Base-by-base conservation (phyloP, 768 basidiomycete genomes). In the Boletus rex-veris region DNA sequence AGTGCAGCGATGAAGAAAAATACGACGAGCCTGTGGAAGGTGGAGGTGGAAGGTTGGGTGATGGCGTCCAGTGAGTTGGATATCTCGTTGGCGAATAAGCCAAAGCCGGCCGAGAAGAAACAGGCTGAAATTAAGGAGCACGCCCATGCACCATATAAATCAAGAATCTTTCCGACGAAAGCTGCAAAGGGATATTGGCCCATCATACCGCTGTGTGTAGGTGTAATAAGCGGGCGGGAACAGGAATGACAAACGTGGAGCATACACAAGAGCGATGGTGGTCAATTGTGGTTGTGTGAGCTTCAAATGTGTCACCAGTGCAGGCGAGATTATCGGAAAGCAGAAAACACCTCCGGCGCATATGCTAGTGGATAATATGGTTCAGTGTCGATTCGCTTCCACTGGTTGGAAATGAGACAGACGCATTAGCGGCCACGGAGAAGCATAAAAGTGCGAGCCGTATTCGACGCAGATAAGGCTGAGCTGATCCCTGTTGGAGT, bases 161-260 rank as follows among this genome's bases (percentile, higher is more conserved):
- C 90, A 39, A 88, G 75, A 3, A 85, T 65, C 57, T 81, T 84
- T 43, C 90, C 90, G 39, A 85, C 82, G 1, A 89, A 15, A 2
- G 83, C 82, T 18, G 86, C 80, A 53, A 89, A 76, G 3, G 88
- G 88, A 67, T 92, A 92, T 72, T 92, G 89, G 5, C 88, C 86
- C 57, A 84, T 79, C 79, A 92, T 83, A 3, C 86, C 90, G n/a
- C 90, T 92, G 48, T 35, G 37, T 50, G 26, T 12, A 43, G 48
- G 30, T 31, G 9, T 16, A 5, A 12, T 61, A 37, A 60, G 53
- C 21, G 6, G 38, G 12, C 4, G 30, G 52, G 37, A 52, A 15
- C 38, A 16, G 7, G 21, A 11, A 37, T 21, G 10, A 31, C 24
- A 39, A 15, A 67, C 78, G 72, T 64, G 85, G 26, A 19, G 66